Evolutionary conservation across 495 filamentous ascomycete species (phyloP), one percentile per base, ranked within the genome.

Genomic region (Neurospora sp.): DNA sequence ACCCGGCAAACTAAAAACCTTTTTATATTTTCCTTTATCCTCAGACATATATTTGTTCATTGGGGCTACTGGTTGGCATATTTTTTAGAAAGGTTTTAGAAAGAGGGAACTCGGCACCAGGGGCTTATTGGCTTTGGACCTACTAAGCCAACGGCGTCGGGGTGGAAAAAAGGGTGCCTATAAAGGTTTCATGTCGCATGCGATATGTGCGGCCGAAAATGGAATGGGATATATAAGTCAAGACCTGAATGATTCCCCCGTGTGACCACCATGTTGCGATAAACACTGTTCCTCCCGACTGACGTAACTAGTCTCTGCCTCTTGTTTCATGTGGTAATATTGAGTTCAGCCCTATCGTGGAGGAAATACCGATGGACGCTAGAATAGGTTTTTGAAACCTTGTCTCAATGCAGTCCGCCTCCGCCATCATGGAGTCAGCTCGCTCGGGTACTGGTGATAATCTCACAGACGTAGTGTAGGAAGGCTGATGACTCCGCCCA

Each of bases 51-150:
- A 28, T 48, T 70, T 74, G 45, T 59, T 38, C 45, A 73, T 70
- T 69, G 78, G 73, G 74, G 54, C 71, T 79, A 74, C 76, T 79
- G 76, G 78, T 54, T 75, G 77, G 78, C 76, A 76, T 74, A 71
- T 74, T 74, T 74, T 28, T 62, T 62, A 34, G 54, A 62, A 54
- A 34, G 73, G 71, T 75, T 72, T 45, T 70, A 73, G 70, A 73
- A 75, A 37, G 5, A 62, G 39, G 42, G 54, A 66, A n/a, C 70
- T 71, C 48, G 74, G 48, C 69, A 74, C 39, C 69, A 38, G 59
- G 59, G 72, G 74, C 72, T 62, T 59, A 24, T 21, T 13, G 45
- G 45, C 11, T 48, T 21, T 11, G n/a, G 34, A 69, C 62, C 19
- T 66, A 34, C 73, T 37, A 59, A 59, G 48, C 24, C 48, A 59